Evolutionary conservation across 331 rosid genomes (phyloP).

Genomic region (Dryas integrifolia): DNA sequence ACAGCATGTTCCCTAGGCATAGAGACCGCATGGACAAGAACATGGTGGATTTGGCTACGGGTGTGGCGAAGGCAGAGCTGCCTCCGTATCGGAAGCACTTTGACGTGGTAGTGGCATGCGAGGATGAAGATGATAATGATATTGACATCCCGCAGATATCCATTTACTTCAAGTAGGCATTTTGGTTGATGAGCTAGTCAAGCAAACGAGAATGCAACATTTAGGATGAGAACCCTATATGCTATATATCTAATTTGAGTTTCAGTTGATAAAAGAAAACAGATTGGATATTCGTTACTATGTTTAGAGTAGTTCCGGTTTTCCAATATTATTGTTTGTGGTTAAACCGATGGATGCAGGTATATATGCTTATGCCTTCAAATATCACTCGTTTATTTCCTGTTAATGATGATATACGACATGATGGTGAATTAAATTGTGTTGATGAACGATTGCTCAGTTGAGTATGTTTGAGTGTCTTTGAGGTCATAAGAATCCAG

Average conservation of each 20-base stretch:
- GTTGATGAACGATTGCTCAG: too few species aligned
- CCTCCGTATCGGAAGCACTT: conserved; percentile 25
- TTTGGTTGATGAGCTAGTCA: neutral
- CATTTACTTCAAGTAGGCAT: conserved; percentile 34
- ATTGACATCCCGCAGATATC: conserved; percentile 33
- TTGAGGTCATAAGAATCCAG: too few species aligned
- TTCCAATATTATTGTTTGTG: neutral
- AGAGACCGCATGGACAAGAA: conserved; percentile 36
- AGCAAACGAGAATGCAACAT: neutral
- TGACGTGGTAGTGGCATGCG: conserved; percentile 37
- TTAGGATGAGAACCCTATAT: conserved; percentile 11
- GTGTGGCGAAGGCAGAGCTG: conserved; percentile 33
- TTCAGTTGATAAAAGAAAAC: conserved; percentile 4
- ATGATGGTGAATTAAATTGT: neutral
- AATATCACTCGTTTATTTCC: neutral
- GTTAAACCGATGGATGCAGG: conserved; percentile 1
- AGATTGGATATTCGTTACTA: neutral
- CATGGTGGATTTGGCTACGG: conserved; percentile 33
- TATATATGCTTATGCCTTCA: neutral
- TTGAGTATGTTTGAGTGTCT: too few species aligned
- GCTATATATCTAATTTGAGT: neutral
- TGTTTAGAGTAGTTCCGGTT: neutral
- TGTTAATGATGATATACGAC: neutral
- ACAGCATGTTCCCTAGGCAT: conserved; percentile 35
- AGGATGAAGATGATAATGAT: conserved; percentile 35